Evolutionary conservation across 2,329 filamentous ascomycete genomes (phyloP).

Genomic region (Macrophomina phaseolina): DNA sequence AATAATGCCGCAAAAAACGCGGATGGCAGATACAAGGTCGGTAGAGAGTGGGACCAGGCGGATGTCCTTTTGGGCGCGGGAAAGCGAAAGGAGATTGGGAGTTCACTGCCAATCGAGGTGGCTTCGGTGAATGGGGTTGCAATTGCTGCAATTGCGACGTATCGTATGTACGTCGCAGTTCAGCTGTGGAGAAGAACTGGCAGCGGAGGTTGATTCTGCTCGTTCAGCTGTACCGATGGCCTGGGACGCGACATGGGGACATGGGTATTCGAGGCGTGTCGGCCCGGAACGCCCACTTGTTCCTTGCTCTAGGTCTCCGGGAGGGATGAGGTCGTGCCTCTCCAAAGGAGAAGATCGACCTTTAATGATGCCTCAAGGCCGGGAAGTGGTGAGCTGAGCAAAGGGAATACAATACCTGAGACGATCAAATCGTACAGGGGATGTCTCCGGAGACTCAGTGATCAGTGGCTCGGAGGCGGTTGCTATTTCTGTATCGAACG

Average conservation of each 20-base stretch:
- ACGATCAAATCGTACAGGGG: not conserved
- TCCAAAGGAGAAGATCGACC: slow-evolving; percentile 3
- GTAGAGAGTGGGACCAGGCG: not conserved
- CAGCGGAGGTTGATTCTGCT: not conserved
- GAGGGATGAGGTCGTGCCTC: not conserved
- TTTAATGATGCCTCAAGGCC: slow-evolving; percentile 12
- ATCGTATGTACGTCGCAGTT: not conserved
- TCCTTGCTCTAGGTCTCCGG: not conserved
- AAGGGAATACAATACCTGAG: not conserved
- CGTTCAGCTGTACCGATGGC: not conserved
- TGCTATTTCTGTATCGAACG: not conserved
- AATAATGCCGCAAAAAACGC: not conserved
- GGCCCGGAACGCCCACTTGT: slow-evolving; percentile 1
- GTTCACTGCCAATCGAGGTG: not conserved
- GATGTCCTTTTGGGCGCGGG: not conserved
- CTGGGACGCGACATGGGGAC: not conserved
- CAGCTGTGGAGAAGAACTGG: not conserved
- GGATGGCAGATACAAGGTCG: not conserved
- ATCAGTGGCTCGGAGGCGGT: not conserved
- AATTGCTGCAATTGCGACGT: not conserved
- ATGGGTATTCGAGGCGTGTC: slow-evolving; percentile 7
- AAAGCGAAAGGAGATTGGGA: not conserved
- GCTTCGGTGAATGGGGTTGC: not conserved
- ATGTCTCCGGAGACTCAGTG: not conserved
- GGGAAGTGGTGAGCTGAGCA: slow-evolving; percentile 15